Percentiles rank a stretch among this genome's conserved stretches.
phyloP scores from a whole-genome alignment of 164 flowering plant genomes.

The Houttuynia cordata region DNA sequence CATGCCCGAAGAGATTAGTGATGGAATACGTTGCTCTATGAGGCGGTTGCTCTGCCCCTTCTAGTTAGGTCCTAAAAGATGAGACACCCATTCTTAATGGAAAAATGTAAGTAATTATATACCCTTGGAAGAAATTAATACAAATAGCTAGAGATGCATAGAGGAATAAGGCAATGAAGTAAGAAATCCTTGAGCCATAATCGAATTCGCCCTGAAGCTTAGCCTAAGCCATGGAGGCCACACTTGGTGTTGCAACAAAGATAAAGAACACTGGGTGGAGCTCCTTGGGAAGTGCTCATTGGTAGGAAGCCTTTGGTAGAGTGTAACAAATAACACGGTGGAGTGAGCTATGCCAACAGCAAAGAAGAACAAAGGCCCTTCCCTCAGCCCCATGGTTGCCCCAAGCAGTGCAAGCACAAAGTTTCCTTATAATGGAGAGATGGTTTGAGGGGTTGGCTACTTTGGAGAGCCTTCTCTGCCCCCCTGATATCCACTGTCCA shows the following conservation, averaged over 20 bases:
- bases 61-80: too few relatives aligned
- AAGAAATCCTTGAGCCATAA: conserved; percentile 43
- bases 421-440: conserved; percentile 77
- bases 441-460: conserved; percentile 88
- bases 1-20: too few relatives aligned
- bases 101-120: conserved; percentile 1
- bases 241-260: conserved; percentile 78
- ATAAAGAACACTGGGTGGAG: conserved; percentile 80
- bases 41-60: too few relatives aligned
- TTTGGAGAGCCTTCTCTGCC: conserved; percentile 65
- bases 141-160: conserved; percentile 77
- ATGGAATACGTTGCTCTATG: too few relatives aligned
- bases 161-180: conserved; percentile 73
- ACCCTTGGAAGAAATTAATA: conserved; percentile 73
- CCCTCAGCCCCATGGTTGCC: conserved; percentile 76
- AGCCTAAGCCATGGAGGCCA: conserved; percentile 79
- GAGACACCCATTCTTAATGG: too few relatives aligned
- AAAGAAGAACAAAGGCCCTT: conserved; percentile 79
- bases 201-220: conserved; percentile 53
- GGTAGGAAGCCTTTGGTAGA: conserved; percentile 77
- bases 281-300: conserved; percentile 62
- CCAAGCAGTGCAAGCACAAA: conserved; percentile 79
- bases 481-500: conserved; percentile 97
- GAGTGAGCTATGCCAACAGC: conserved; percentile 86
- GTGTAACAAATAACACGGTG: conserved; percentile 74